Base-by-base conservation (phyloP, 2,329 filamentous ascomycete genomes). In the Chalaropsis thielavioides region DNA sequence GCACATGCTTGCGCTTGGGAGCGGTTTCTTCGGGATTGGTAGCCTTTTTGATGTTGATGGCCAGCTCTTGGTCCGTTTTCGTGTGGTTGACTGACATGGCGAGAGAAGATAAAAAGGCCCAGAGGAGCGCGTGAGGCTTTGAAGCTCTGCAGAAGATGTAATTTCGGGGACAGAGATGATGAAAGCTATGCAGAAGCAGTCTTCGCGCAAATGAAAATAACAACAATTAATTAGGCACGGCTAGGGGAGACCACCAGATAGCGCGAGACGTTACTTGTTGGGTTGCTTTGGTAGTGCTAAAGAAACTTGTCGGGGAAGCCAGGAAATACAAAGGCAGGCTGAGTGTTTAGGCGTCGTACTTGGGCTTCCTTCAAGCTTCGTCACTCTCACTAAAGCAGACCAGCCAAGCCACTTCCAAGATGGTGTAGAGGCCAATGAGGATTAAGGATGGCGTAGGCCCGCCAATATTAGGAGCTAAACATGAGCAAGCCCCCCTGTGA, bases 1-100 rank as follows among this genome's bases (percentile, higher is more conserved):
- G 89, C 66, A 99, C 94, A 88, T 99, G 94, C 78, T 99, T 99
- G 72, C 84, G 82, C 74, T 87, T 87, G 44, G 84, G 84, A 6
- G 84, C 84, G 1, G 84, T 82, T 73, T 88, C 85, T 70, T 88
- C 85, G 71, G 79, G 79, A 71, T 80, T 87, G 62, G 85, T 88
- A 19, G 85, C 85, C 73, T 88, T 88, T 72, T 81, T 81, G 70
- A 88, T 88, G 74, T 86, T 86, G 74, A 88, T 82, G 67, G 83
- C 80, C 69, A 88, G 80, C 74, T 88, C 85, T 70, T 82, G 80
- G 72, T 88, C 85, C 72, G 84, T 85, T 73, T 85, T 88, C 17
- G 63, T 67, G 59, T 67, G 63, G 44, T 65, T 67, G n/a, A 62
- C 60, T 19, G 63, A 65, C 66, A 65, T 67, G 19, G 6, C 51